Percentiles rank a stretch among this genome's conserved stretches.
Conservation (phyloP, 73 alveolate species). For the Symbiodinium natans region DNA sequence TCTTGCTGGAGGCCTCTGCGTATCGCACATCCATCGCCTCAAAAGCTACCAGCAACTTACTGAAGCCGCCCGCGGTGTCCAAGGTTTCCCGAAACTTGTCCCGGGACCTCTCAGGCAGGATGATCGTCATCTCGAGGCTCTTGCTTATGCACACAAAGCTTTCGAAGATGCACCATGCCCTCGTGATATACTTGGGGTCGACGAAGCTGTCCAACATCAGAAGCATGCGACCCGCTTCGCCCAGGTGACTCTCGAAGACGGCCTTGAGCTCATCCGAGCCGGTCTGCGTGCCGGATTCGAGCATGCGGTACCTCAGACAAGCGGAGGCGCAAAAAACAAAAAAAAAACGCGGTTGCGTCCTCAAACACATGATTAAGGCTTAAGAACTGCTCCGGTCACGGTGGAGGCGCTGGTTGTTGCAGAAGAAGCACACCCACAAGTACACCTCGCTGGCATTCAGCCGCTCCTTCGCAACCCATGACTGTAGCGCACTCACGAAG, state of each 20-base stretch:
- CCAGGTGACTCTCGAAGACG: neutral
- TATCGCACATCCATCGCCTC: slow-evolving; percentile 24
- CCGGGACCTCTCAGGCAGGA: neutral
- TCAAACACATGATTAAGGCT: no score
- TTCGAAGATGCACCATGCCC: slow-evolving; percentile 48
- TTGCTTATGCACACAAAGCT: slow-evolving; percentile 1
- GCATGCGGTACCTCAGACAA: slow-evolving; percentile 6
- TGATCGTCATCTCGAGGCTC: neutral
- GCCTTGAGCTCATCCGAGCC: neutral
- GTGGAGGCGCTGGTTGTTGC: no score
- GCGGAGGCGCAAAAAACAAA: neutral
- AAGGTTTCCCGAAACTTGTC: neutral
- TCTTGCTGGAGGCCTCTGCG: slow-evolving; percentile 5
- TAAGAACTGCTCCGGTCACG: no score
- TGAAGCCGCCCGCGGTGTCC: neutral
- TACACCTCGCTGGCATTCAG: neutral
- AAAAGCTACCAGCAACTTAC: neutral
- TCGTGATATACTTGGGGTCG: neutral
- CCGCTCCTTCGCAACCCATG: neutral
- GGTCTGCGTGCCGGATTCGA: slow-evolving; percentile 2
- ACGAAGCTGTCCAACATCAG: neutral
- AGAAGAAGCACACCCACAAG: slow-evolving; percentile 58
- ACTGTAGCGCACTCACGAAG: slow-evolving; percentile 20
- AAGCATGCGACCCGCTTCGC: neutral
- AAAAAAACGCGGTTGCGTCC: neutral